A percentile compares a stretch with the other conserved stretches of the same genome.
These are phyloP conservation scores for Termitomyces sp. DNA, from an alignment of 768 basidiomycete genomes.

Conservation along the genomic window DNA sequence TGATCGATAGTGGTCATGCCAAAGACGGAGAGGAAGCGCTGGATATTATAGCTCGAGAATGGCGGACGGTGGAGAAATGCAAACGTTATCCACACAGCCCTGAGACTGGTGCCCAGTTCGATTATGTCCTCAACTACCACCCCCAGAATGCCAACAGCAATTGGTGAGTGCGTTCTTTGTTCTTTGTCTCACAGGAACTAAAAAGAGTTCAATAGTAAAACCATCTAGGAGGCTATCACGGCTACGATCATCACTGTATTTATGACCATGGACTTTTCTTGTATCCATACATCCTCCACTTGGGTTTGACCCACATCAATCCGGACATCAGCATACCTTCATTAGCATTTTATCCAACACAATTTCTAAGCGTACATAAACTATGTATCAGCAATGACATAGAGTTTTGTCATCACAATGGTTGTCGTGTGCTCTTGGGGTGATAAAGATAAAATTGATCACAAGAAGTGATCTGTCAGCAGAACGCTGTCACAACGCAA, in stretches of 20 bases:
- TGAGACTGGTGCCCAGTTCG: conserved; percentile 74
- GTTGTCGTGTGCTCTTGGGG: conserved; percentile 1
- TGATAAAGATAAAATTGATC: background rate
- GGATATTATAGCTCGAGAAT: conserved; percentile 57
- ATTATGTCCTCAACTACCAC: conserved; percentile 62
- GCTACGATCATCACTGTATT: background rate
- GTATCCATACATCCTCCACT: background rate
- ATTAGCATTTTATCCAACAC: background rate
- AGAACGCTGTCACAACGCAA: background rate
- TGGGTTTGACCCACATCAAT: conserved; percentile 1
- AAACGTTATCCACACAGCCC: conserved; percentile 70
- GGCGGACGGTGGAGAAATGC: conserved; percentile 76
- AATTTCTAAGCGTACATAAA: background rate
- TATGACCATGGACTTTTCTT: background rate
- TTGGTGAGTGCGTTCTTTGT: conserved; percentile 3
- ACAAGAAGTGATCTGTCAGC: background rate
- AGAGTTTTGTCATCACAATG: background rate
- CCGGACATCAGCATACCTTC: background rate
- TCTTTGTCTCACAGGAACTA: background rate
- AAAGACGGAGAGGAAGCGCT: conserved; percentile 61
- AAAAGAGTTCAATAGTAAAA: background rate
- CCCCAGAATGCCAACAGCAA: conserved; percentile 10
- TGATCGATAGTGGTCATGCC: conserved; percentile 61
- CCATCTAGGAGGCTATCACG: background rate
- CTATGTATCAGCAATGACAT: background rate